A percentile compares a stretch with the other conserved stretches of the same genome.
Conservation (phyloP, 2,329 filamentous ascomycete species). For the Scedosporium aurantiacum region DNA sequence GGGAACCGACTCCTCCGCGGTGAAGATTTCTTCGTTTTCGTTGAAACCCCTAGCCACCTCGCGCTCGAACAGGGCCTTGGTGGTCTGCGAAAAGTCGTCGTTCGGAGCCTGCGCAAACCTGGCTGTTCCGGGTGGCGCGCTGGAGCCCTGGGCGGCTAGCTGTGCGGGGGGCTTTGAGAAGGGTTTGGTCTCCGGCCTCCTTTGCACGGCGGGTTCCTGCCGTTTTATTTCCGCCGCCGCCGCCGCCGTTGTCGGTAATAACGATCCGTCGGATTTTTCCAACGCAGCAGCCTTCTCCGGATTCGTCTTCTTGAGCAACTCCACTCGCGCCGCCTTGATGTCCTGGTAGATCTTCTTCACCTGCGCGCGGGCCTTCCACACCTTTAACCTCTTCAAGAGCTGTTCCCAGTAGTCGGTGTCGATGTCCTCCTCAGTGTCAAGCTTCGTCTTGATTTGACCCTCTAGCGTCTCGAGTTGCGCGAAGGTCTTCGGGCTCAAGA, state of each 20-base stretch:
- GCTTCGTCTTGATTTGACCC: conserved; percentile 73
- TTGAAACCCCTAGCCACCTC: conserved; percentile 84
- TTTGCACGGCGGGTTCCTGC: not conserved
- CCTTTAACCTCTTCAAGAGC: conserved; percentile 67
- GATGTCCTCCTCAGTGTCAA: conserved; percentile 76
- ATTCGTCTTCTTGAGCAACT: conserved; percentile 55
- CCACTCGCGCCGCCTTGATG: conserved; percentile 59
- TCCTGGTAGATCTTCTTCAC: conserved; percentile 67
- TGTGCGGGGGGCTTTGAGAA: not conserved
- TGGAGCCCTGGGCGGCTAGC: conserved; percentile 15
- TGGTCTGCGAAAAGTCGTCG: conserved; percentile 77
- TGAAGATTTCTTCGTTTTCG: conserved; percentile 93
- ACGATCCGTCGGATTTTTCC: not conserved
- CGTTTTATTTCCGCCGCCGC: not conserved
- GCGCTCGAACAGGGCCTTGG: conserved; percentile 80
- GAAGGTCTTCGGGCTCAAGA: conserved; percentile 74
- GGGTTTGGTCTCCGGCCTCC: conserved; percentile 24
- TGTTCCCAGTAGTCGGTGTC: conserved; percentile 98
- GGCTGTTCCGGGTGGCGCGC: conserved; percentile 43
- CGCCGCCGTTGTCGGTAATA: not conserved
- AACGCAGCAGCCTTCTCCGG: conserved; percentile 45
- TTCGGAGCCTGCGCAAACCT: conserved; percentile 59
- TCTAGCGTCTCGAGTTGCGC: conserved; percentile 82
- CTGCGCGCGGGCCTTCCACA: conserved; percentile 88
- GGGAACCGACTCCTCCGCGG: conserved; percentile 71